Evolutionary conservation across 441 rosid species (phyloP).

Genomic region (Erysimum pusillum): DNA sequence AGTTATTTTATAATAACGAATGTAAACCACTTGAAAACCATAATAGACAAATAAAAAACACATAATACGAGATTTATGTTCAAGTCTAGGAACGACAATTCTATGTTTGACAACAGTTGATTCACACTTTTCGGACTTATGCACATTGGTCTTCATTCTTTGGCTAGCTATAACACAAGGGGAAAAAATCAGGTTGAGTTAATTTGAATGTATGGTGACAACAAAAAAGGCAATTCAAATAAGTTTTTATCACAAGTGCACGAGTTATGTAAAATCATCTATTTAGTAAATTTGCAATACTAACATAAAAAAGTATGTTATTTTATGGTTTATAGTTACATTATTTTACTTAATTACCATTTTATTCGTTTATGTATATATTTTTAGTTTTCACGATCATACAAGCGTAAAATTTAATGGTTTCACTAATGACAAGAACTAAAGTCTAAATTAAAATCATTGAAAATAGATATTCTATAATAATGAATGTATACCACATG

Average conservation of each 20-base stretch:
- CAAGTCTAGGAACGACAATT: no score
- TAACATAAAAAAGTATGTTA: neutral
- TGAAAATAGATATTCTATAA: neutral
- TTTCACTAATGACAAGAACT: neutral
- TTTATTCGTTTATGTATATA: neutral
- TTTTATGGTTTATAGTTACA: neutral
- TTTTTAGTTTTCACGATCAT: neutral
- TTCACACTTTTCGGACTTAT: no score
- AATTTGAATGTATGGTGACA: no score
- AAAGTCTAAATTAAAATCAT: neutral
- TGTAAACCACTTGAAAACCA: no score
- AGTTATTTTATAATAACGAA: no score
- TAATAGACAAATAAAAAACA: no score
- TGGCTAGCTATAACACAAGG: no score
- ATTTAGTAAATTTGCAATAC: neutral
- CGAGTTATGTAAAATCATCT: neutral
- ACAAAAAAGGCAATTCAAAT: no score
- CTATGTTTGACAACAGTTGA: no score
- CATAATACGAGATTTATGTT: no score
- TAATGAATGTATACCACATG: neutral
- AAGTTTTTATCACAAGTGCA: neutral
- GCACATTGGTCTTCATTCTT: no score
- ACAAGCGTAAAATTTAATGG: neutral
- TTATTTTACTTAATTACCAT: neutral
- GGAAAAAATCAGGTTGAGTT: no score